Evolutionary conservation across 179 eudicot genomes (phyloP), one percentile per base, ranked within the genome.

Genomic region (Nepenthes alata): DNA sequence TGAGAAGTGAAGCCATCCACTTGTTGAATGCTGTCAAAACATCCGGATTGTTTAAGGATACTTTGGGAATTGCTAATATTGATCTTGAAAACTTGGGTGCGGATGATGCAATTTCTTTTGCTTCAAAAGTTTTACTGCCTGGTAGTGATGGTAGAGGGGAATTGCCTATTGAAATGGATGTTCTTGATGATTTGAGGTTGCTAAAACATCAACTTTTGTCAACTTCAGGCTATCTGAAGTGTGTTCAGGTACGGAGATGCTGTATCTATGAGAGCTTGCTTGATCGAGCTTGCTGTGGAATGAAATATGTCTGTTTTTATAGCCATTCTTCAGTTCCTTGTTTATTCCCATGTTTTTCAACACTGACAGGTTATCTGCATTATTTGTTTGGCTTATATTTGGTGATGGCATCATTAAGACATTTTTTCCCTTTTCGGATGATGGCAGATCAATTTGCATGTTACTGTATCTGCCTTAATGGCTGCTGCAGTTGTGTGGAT

Each of bases 401-500:
- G 5, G 45, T 41, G 45, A 41, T 41, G 8, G 5, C 45, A 41
- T 41, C 6, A 4, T 41, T 41, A 7, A 41, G 45, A 41, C 5
- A 41, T 58, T 45, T 35, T 11, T 64, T 70, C 62, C 45, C 8
- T 41, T 41, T 41, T 7, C 45, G 45, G 45, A 41, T 41, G 45
- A 4, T 7, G 5, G 61, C 81, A 80, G 86, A 75, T 78, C 74
- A 94, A 91, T 73, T 82, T 94, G 88, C 97, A 94, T 71, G 83
- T 94, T 37, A 79, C 99, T 35, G 99, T 94, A 69, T 76, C 91
- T 54, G 81, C 99, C 67, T 82, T 94, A 69, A 81, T 87, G 73
- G 96, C 99, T 53, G 91, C 91, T 65, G 89, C 97, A 47, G 77
- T 83, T 72, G 91, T 94, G 52, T 88, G 97, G 96, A 87, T 94